Base-by-base conservation (phyloP, 2,329 filamentous ascomycete genomes). In the Trichoderma sp. region DNA sequence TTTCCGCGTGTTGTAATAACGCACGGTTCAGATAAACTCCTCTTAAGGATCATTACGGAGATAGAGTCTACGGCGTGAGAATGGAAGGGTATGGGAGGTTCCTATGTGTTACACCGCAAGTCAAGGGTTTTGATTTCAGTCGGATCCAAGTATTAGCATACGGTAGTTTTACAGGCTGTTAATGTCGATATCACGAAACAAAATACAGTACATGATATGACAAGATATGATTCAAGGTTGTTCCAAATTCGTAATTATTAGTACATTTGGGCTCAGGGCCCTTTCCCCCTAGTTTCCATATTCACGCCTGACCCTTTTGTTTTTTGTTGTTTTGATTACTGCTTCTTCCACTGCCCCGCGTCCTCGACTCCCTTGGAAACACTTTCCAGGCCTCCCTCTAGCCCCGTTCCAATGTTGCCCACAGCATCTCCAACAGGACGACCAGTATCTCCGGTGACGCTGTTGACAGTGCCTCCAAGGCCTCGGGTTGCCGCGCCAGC, bases 301-400 rank as follows among this genome's bases (percentile, higher is more conserved):
- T 53, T 24, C 45, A 14, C n/a, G n/a, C 38, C 24, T 5, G 7
- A 3, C 18, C 12, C 9, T 35, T 50, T 21, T 53, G 0, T 21
- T 3, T 21, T 11, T 24, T 11, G n/a, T 21, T n/a, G 3, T 21
- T 56, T 79, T 45, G 41, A 9, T 45, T 77, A 80, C 77, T 81
- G 77, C 76, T 83, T 85, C 83, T 88, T 89, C 89, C 89, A 90
- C 80, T 91, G 82, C 3, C 90, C 90, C 12, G 89, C 89, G 79
- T 90, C 84, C 82, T 91, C 89, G 7, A 89, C 86, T 0, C 89
- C 89, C 82, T 88, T 86, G 16, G 87, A 86, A 2, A 91, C 84
- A 64, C 82, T 83, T 60, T 84, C 83, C 50, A 86, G 81, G 2
- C 88, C 90, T 62, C 85, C 84, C 83, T 91, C 85, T 3, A 92